Evolutionary conservation across 192 early-diverging fungal genomes (phyloP), one percentile per base, ranked within the genome.

Genomic region (Glomus cerebriforme): DNA sequence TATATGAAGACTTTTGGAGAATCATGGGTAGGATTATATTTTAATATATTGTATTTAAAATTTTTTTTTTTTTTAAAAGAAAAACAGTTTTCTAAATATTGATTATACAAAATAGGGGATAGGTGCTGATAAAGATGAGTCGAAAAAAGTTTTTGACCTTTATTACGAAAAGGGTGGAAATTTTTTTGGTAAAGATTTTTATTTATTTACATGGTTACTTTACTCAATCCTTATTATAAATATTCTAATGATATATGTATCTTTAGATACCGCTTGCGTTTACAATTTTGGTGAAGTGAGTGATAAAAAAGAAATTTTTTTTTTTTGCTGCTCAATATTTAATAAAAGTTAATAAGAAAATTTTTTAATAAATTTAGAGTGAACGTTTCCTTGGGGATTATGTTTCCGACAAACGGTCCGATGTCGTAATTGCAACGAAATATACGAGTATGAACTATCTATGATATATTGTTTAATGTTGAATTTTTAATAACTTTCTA

Each of bases 381-480:
- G 91, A 92, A 74, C 24, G 73, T 2, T 87, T 90, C 79, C 71
- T 91, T 34, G 90, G 91, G 24, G 83, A 88, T 47, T 90, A 87
- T 45, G 76, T 92, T 13, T 47, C 79, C 0, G 76, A 84, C 59
- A 87, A 88, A 39, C 84, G 90, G 45, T 86, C 86, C 59, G 79
- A 88, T 29, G 82, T 91, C 29, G 89, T 90, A 5, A 59, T 91
- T 39, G 89, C 90, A 0, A 90, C 90, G 66, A 91, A 91, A 72
- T 85, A 85, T 75, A 62, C 82, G 2, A 76, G 82, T 80, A 81
- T 70, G 71, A 43, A 43, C 75, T 26, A 24, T 68, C 27, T 58
- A n/a, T n/a, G 13, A 7, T 15, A 43, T 32, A 79, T 39, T 8
- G 27, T 15, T 62, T 17, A 22, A 29, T 34, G 1, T 17, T 34